A percentile compares a stretch with the other conserved stretches of the same genome.
phyloP scores from a whole-genome alignment of 164 flowering plant genomes.

The Sextonia rubra region DNA sequence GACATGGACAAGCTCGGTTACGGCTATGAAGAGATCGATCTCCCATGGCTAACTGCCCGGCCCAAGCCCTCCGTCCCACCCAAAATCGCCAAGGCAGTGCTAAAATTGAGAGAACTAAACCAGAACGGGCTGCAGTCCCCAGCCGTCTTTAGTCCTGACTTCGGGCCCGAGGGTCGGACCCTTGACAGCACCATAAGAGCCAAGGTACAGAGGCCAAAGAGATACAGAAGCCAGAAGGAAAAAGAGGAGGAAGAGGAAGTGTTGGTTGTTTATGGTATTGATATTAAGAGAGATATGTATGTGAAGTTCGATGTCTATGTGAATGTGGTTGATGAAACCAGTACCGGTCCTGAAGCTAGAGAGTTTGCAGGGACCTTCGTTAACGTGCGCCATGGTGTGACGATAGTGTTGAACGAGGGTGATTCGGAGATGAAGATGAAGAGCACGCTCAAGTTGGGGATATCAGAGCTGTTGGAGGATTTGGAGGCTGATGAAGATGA shows the following conservation, averaged over 20 bases:
- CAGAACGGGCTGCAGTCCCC: not conserved
- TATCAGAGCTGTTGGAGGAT: constrained; percentile 23
- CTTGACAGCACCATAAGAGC: constrained; percentile 15
- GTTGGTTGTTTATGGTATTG: constrained; percentile 17
- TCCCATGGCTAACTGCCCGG: constrained; percentile 24
- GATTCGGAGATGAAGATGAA: constrained; percentile 16
- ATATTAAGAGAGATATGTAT: constrained; percentile 21
- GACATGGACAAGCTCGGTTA: constrained; percentile 23
- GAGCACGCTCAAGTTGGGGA: constrained; percentile 23
- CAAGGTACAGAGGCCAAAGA: constrained; percentile 11
- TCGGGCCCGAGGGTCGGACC: constrained; percentile 14
- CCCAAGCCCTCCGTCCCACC: constrained; percentile 26
- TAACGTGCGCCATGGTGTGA: constrained; percentile 19
- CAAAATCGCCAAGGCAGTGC: constrained; percentile 16
- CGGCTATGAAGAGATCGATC: constrained; percentile 10
- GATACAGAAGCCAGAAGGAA: not conserved
- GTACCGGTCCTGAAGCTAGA: constrained; percentile 19
- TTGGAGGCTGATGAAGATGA: constrained; percentile 29
- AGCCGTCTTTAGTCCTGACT: not conserved
- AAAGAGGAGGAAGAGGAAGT: constrained; percentile 13
- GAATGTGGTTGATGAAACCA: constrained; percentile 19
- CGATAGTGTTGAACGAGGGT: constrained; percentile 12
- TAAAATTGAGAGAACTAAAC: constrained; percentile 14
- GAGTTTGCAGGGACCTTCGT: constrained; percentile 32
- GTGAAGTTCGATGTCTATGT: constrained; percentile 28